phyloP scores from a whole-genome alignment of 441 rosid species.

The Adansonia gregorii region DNA sequence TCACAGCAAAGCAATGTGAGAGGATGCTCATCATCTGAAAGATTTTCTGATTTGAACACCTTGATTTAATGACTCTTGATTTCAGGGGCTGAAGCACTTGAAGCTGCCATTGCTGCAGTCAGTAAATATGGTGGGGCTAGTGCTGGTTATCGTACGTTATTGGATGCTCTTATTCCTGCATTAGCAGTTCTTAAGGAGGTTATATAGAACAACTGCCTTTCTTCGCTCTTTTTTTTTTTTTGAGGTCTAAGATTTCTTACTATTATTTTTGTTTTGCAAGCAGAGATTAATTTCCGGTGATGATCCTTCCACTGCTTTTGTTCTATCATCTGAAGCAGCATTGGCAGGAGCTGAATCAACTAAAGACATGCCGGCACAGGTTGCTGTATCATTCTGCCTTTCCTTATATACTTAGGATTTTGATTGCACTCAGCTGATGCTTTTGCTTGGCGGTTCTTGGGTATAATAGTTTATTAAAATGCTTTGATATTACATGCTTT shows the following conservation, averaged over 20 bases:
- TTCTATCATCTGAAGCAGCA: conserved; percentile 84
- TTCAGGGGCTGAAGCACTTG: conserved; percentile 88
- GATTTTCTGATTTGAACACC: conserved; percentile 12
- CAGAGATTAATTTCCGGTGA: conserved; percentile 79
- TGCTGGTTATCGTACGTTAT: conserved; percentile 86
- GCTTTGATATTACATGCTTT: neutral
- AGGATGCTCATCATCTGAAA: conserved; percentile 28
- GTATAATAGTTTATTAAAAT: neutral
- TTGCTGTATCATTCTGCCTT: conserved; percentile 28
- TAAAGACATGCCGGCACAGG: conserved; percentile 88
- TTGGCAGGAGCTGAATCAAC: conserved; percentile 91
- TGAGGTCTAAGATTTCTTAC: conserved; percentile 19
- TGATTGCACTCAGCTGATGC: neutral
- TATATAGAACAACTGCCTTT: conserved; percentile 5
- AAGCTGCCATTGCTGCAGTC: conserved; percentile 79
- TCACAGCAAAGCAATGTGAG: conserved; percentile 83
- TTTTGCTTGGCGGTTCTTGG: neutral
- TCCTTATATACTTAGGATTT: conserved; percentile 1
- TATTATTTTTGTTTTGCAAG: conserved; percentile 26
- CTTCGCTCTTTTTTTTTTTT: conserved; percentile 4
- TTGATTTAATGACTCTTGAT: conserved; percentile 24
- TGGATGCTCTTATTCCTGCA: conserved; percentile 96
- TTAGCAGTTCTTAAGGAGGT: conserved; percentile 82
- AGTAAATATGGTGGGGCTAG: conserved; percentile 92
- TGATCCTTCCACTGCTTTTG: conserved; percentile 67